Conservation (phyloP, 169 alveolate species). For the Theileria equi region DNA sequence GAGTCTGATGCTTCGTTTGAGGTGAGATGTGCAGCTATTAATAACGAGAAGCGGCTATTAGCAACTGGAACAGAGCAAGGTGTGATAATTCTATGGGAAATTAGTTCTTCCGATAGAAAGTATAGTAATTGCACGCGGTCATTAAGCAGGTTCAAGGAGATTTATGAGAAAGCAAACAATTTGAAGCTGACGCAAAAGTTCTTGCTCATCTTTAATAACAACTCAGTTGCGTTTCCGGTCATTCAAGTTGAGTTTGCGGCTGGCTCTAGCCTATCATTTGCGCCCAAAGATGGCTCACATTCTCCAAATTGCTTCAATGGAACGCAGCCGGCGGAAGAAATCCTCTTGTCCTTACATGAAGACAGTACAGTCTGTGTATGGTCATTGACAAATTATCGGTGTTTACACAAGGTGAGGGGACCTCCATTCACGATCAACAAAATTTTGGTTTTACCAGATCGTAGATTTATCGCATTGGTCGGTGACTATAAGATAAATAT, state of each 20-base stretch:
- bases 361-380: slow-evolving; percentile 56
- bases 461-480: slow-evolving; percentile 56
- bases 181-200: slow-evolving; percentile 28
- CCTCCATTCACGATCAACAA: slow-evolving; percentile 57
- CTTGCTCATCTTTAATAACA: slow-evolving; percentile 50
- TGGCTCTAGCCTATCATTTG: slow-evolving; percentile 7
- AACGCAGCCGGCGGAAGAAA: slow-evolving; percentile 50
- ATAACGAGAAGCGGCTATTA: slow-evolving; percentile 8
- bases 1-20: slow-evolving; percentile 31
- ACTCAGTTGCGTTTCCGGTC: slow-evolving; percentile 60
- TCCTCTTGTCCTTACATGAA: slow-evolving; percentile 45
- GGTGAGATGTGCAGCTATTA: slow-evolving; percentile 44
- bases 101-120: slow-evolving; percentile 6
- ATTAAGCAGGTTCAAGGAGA: slow-evolving; percentile 29
- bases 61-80: slow-evolving; percentile 63
- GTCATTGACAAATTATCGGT: slow-evolving; percentile 56
- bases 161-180: slow-evolving; percentile 13
- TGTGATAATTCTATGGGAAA: slow-evolving; percentile 43
- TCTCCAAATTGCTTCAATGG: slow-evolving; percentile 6
- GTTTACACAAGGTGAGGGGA: slow-evolving; percentile 55
- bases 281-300: slow-evolving; percentile 6
- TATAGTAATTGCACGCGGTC: neutral
- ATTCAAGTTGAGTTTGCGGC: slow-evolving; percentile 56
- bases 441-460: slow-evolving; percentile 54
- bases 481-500: slow-evolving; percentile 50